Percentiles rank a stretch among this genome's conserved stretches.
These are phyloP conservation scores for Microcera coccophila DNA, from an alignment of 2,329 filamentous ascomycete species.

Conservation along the genomic window DNA sequence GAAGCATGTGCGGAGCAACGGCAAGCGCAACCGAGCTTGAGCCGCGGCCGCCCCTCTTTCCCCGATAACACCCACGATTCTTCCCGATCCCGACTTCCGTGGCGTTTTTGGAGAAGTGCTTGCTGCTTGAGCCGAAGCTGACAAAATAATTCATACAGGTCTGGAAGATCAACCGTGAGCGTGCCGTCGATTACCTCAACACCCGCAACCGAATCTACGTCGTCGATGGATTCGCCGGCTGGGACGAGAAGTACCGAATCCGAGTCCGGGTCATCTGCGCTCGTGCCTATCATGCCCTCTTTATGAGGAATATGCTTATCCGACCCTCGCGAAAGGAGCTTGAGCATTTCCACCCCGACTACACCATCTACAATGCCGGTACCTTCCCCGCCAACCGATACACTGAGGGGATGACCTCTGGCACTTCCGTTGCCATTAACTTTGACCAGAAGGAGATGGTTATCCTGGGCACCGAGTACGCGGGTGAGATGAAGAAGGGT, in stretches of 20 bases:
- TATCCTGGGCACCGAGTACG: slow-evolving; percentile 97
- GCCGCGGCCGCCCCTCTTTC: slow-evolving; percentile 19
- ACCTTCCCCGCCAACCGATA: slow-evolving; percentile 98
- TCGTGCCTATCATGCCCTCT: slow-evolving; percentile 97
- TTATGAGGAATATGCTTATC: slow-evolving; percentile 99
- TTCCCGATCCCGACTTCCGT: slow-evolving; percentile 17
- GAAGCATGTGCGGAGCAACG: too few relatives aligned
- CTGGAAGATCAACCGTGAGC: slow-evolving; percentile 99
- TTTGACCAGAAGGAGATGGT: slow-evolving; percentile 99
- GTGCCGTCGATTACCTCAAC: slow-evolving; percentile 98
- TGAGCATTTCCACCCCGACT: slow-evolving; percentile 96
- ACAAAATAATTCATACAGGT: slow-evolving; percentile 57
- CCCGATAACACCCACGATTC: slow-evolving; percentile 15
- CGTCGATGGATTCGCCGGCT: slow-evolving; percentile 93
- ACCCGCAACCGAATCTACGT: slow-evolving; percentile 98
- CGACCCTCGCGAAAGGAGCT: slow-evolving; percentile 86
- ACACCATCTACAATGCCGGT: slow-evolving; percentile 99
- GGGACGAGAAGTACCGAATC: slow-evolving; percentile 98
- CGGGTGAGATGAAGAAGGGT: slow-evolving; percentile 81
- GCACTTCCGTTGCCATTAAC: slow-evolving; percentile 97
- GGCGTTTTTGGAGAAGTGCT: not conserved
- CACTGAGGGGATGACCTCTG: slow-evolving; percentile 97
- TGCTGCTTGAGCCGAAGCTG: slow-evolving; percentile 8
- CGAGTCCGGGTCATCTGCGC: slow-evolving; percentile 96
- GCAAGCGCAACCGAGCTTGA: too few relatives aligned